Base-by-base conservation (phyloP, 2,329 filamentous ascomycete species). In the Phialemoniopsis sp. region DNA sequence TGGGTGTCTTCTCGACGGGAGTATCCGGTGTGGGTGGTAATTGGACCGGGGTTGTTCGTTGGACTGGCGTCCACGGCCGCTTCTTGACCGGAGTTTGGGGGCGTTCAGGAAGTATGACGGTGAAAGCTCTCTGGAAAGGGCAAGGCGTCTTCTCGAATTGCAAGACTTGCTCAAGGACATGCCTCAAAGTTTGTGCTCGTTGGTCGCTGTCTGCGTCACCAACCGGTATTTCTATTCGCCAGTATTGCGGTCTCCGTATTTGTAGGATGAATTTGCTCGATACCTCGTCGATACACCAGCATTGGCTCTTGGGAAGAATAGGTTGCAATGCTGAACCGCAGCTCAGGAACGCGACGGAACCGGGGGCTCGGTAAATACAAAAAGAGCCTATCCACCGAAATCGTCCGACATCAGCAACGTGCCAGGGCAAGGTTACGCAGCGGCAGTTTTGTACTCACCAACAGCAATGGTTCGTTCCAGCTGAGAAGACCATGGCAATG, bases 101-200 rank as follows among this genome's bases (percentile, higher is more conserved):
- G 41, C 76, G 71, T 50, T 87, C 80, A 1, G 87, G 87, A 14
- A 93, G 65, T 37, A 84, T 75, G 10, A 91, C 80, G 0, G 79
- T 82, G 51, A 94, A 94, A 4, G 76, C 75, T 43, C 89, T 75
- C 52, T 82, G 75, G 58, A 96, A 95, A 0, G 90, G 90, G 58
- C 89, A 95, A 33, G 82, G 77, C 0, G 90, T 95, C 54, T 87
- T 87, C 60, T 96, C 90, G 54, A 93, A 95, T 46, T 85, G 82
- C 34, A 95, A 68, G 13, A 95, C 79, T 45, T 81, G 80, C 38
- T 74, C 75, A 19, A 95, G 63, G 8, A 88, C 82, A 10, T 68
- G 67, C 53, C 87, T 87, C 47, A 95, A 68, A 29, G 81, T 72
- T 39, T 77, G 72, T 5, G 87, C 80, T 48, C 78, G 76, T 32